Conservation (phyloP, 345 rosid genomes). For the Laguncularia racemosa region DNA sequence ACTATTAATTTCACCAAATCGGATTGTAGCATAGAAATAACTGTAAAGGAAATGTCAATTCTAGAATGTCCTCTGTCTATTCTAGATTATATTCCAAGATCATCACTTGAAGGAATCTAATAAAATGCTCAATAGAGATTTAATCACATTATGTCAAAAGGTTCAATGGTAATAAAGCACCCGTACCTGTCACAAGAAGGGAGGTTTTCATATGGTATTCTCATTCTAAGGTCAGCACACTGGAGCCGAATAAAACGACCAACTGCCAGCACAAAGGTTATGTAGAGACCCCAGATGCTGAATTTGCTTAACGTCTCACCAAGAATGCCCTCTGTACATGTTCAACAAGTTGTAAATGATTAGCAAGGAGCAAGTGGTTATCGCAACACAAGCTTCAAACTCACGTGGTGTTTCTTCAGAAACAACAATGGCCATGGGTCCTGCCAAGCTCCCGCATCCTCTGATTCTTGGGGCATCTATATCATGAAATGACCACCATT, state of each 20-base stretch:
- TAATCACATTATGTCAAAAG: neutral
- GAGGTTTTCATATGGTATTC: slow-evolving; percentile 45
- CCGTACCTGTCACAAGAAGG: slow-evolving; percentile 43
- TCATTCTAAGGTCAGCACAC: slow-evolving; percentile 40
- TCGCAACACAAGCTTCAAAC: slow-evolving; percentile 1
- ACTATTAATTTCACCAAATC: too few relatives aligned
- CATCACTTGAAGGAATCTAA: too few relatives aligned
- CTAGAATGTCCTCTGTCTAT: too few relatives aligned
- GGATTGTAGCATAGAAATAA: too few relatives aligned
- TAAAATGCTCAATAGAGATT: too few relatives aligned
- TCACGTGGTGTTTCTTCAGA: slow-evolving; percentile 47
- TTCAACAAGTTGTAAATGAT: neutral
- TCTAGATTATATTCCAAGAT: too few relatives aligned
- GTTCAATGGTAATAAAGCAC: neutral
- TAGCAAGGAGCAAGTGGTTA: neutral
- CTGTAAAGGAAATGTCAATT: too few relatives aligned
- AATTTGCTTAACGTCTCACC: slow-evolving; percentile 50
- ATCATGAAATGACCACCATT: slow-evolving; percentile 48
- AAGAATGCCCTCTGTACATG: slow-evolving; percentile 38
- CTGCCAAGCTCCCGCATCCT: slow-evolving; percentile 27
- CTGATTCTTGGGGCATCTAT: slow-evolving; percentile 10
- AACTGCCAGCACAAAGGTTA: slow-evolving; percentile 42
- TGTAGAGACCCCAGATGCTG: slow-evolving; percentile 49
- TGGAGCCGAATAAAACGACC: slow-evolving; percentile 43
- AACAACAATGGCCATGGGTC: slow-evolving; percentile 38